A percentile compares a stretch with the other conserved stretches of the same genome.
Evolutionary conservation across 2,329 filamentous ascomycete genomes (phyloP).

Genomic region (Penicillium sp.): DNA sequence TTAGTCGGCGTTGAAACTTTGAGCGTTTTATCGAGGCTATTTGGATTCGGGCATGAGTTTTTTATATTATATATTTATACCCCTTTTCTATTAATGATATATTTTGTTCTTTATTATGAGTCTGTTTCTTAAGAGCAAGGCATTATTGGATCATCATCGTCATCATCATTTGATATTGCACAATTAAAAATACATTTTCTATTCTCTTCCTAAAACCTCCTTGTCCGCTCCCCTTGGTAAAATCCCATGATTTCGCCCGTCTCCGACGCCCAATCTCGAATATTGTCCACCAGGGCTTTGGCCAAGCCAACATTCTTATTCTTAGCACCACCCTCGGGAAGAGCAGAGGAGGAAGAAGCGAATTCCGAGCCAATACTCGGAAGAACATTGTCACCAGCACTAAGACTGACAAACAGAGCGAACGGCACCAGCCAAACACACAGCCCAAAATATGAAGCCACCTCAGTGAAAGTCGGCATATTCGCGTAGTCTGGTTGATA

Average conservation of each 20-base stretch:
- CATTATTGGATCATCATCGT: neutral
- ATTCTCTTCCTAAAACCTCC: constrained; percentile 31
- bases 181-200: neutral
- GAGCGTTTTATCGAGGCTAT: constrained; percentile 1
- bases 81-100: constrained; percentile 4
- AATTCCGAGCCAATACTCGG: constrained; percentile 84
- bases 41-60: neutral
- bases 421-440: constrained; percentile 98
- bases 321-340: constrained; percentile 29
- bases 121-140: neutral
- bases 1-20: constrained; percentile 4
- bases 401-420: constrained; percentile 87
- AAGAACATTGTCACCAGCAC: constrained; percentile 89
- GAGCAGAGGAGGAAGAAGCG: constrained; percentile 31
- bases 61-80: constrained; percentile 13
- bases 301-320: constrained; percentile 57
- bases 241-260: constrained; percentile 61
- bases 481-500: constrained; percentile 41
- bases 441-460: constrained; percentile 91
- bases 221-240: constrained; percentile 57
- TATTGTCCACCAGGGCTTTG: constrained; percentile 58
- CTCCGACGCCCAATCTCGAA: constrained; percentile 58
- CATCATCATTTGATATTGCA: neutral
- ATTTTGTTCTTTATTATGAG: neutral
- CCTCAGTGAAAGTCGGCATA: constrained; percentile 83